These are phyloP conservation scores for Xylaria sp. DNA, from an alignment of 2,329 filamentous ascomycete genomes.

Conservation along the genomic window DNA sequence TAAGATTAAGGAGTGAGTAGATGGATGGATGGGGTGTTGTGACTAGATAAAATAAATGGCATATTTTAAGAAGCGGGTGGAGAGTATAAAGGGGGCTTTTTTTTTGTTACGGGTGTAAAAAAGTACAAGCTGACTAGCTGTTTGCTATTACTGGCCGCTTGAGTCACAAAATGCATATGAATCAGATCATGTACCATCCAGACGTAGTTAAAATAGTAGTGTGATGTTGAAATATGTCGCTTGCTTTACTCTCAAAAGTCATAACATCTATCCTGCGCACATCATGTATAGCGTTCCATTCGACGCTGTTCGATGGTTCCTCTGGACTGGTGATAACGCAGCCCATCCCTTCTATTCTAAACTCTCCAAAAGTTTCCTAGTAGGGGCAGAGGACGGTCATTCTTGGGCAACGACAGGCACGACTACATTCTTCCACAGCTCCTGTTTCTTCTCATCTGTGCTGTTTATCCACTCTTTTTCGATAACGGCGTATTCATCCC, in stretches of 20 bases:
- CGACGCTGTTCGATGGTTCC: background rate
- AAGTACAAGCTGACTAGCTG: background rate
- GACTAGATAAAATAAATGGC: background rate
- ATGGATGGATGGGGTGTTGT: background rate
- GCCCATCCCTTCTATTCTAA: background rate
- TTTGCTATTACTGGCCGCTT: background rate
- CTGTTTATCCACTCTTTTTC: conserved; percentile 48
- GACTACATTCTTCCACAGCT: conserved; percentile 49
- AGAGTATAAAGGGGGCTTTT: background rate
- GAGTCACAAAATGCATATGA: background rate
- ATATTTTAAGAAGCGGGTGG: background rate
- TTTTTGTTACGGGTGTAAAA: background rate
- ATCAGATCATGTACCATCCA: background rate
- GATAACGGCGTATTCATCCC: conserved; percentile 47
- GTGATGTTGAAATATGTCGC: background rate
- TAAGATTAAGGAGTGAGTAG: conserved; percentile 62
- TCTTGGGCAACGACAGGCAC: conserved; percentile 51
- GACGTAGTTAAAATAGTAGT: conserved; percentile 16
- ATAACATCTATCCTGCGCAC: background rate
- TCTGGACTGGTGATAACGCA: background rate
- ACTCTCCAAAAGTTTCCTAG: background rate
- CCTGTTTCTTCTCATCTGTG: conserved; percentile 43
- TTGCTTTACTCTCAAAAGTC: conserved; percentile 14
- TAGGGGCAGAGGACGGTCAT: conserved; percentile 28
- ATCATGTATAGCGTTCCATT: background rate